A percentile compares a stretch with the other conserved stretches of the same genome.
These are phyloP conservation scores for Triticum turgidum DNA, from an alignment of 176 grass and related monocot species.

Conservation along the genomic window DNA sequence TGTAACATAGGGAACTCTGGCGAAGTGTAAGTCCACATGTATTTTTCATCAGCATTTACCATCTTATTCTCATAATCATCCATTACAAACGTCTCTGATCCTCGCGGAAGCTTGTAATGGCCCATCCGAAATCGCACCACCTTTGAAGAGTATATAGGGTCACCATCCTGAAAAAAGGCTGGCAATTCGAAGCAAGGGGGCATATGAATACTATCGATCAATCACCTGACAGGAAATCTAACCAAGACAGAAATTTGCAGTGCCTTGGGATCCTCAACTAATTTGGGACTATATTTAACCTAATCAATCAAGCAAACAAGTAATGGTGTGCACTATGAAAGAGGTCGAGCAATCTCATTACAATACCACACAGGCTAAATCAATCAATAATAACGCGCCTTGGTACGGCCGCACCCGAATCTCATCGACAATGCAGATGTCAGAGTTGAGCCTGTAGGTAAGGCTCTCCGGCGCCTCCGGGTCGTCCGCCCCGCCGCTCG, in stretches of 20 bases:
- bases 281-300: too few relatives aligned
- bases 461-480: conserved; percentile 62
- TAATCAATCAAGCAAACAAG: neutral
- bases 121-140: conserved; percentile 64
- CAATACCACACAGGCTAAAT: neutral
- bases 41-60: conserved; percentile 50
- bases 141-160: conserved; percentile 75
- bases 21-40: conserved; percentile 77
- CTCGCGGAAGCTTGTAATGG: conserved; percentile 46
- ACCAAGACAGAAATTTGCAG: neutral
- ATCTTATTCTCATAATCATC: conserved; percentile 28
- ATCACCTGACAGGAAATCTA: neutral
- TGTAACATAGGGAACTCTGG: conserved; percentile 75
- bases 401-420: conserved; percentile 63
- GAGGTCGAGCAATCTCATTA: neutral
- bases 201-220: neutral
- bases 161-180: conserved; percentile 50
- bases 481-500: conserved; percentile 61
- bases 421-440: conserved; percentile 58
- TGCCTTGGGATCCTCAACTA: neutral
- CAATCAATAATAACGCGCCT: conserved; percentile 40
- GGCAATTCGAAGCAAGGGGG: conserved; percentile 6
- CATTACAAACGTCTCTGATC: conserved; percentile 18
- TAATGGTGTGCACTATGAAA: neutral
- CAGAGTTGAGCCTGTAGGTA: conserved; percentile 59